phyloP scores from a whole-genome alignment of 2,329 filamentous ascomycete species.

The Curvularia sp. region DNA sequence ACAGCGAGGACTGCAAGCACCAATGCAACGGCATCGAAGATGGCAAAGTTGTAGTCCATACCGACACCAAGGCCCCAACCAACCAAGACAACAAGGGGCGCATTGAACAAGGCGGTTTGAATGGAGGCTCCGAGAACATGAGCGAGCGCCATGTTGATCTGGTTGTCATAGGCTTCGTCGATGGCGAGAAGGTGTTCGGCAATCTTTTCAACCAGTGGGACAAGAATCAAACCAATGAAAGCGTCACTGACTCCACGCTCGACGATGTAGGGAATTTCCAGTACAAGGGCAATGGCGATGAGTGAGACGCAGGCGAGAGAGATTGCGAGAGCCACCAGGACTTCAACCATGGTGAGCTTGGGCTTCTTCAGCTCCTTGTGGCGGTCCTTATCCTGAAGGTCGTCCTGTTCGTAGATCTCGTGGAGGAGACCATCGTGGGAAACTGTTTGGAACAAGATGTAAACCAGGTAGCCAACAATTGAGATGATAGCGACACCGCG shows the following conservation, averaged over 20 bases:
- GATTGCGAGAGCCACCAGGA: slow-evolving; percentile 68
- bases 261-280: slow-evolving; percentile 71
- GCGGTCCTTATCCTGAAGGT: slow-evolving; percentile 69
- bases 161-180: slow-evolving; percentile 83
- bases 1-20: slow-evolving; percentile 86
- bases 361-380: slow-evolving; percentile 65
- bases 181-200: slow-evolving; percentile 82
- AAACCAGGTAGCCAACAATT: slow-evolving; percentile 67
- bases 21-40: slow-evolving; percentile 83
- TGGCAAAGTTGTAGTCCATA: slow-evolving; percentile 84
- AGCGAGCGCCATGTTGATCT: slow-evolving; percentile 84
- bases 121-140: slow-evolving; percentile 87
- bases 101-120: slow-evolving; percentile 89
- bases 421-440: slow-evolving; percentile 81
- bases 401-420: slow-evolving; percentile 74
- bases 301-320: slow-evolving; percentile 74
- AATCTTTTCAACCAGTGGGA: slow-evolving; percentile 84
- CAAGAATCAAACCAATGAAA: slow-evolving; percentile 75
- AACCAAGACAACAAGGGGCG: slow-evolving; percentile 80
- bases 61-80: slow-evolving; percentile 73
- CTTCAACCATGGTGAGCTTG: slow-evolving; percentile 79
- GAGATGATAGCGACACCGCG: slow-evolving; percentile 74
- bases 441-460: slow-evolving; percentile 74
- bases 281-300: slow-evolving; percentile 75
- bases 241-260: slow-evolving; percentile 56